A percentile compares a stretch with the other conserved stretches of the same genome.
phyloP scores from a whole-genome alignment of 305 asterid species.

The Withania somnifera region DNA sequence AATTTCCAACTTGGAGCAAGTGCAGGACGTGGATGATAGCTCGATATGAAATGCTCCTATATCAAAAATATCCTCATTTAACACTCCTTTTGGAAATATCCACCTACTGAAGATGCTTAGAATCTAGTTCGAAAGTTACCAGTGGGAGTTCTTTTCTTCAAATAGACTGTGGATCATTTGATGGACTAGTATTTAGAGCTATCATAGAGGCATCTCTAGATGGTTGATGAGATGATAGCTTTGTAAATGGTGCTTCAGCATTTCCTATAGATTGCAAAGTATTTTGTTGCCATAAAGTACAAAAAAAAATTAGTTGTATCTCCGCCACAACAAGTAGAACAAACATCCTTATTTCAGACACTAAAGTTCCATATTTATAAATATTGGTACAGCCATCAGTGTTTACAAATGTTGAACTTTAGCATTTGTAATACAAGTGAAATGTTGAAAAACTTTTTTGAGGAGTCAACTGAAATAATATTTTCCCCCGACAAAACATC shows the following conservation, averaged over 20 bases:
- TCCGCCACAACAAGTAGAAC: not conserved
- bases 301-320: conserved; percentile 1
- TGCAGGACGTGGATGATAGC: conserved; percentile 30
- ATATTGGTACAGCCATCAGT: too few species aligned
- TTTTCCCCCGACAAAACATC: not conserved
- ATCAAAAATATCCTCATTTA: not conserved
- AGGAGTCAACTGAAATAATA: not conserved
- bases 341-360: not conserved
- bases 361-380: not conserved
- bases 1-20: conserved; percentile 45
- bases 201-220: conserved; percentile 16
- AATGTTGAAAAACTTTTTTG: not conserved
- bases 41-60: conserved; percentile 61
- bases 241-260: conserved; percentile 16
- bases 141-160: conserved; percentile 69
- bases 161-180: conserved; percentile 21
- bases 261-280: conserved; percentile 13
- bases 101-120: not conserved
- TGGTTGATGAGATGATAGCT: conserved; percentile 22
- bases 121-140: conserved; percentile 23
- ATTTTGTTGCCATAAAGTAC: conserved; percentile 20
- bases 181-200: conserved; percentile 16
- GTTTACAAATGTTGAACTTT: not conserved
- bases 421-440: not conserved
- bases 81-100: not conserved